Conservation (phyloP, 208 protist species). For the Porcisia hertigi region DNA sequence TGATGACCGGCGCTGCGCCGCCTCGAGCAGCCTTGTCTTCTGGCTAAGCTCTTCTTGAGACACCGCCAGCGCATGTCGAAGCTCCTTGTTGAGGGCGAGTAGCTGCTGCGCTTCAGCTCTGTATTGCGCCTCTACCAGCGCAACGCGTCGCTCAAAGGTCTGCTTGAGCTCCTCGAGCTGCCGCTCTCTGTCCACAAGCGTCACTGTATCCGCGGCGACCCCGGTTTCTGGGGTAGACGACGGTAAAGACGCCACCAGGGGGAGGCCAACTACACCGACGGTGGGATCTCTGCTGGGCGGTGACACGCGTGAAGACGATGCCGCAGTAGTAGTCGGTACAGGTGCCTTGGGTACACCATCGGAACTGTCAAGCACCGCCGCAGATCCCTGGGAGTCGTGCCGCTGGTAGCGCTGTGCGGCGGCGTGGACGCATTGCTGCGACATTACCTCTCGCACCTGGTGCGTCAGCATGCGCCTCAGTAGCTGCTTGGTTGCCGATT, state of each 20-base stretch:
- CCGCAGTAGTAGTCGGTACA: neutral
- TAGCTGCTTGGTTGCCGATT: conserved; percentile 30
- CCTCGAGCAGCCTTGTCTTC: conserved; percentile 33
- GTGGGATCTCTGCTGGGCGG: neutral
- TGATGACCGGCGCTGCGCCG: conserved; percentile 22
- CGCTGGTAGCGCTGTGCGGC: neutral
- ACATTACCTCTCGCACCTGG: conserved; percentile 25
- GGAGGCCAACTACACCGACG: no score
- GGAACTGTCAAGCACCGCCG: no score
- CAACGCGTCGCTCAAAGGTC: conserved; percentile 49
- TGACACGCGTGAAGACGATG: neutral
- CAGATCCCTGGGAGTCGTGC: neutral
- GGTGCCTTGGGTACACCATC: neutral
- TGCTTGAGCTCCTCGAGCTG: conserved; percentile 42
- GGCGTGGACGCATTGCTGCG: conserved; percentile 16
- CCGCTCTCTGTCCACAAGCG: conserved; percentile 31
- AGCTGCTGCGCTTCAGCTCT: conserved; percentile 54
- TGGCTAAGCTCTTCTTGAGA: conserved; percentile 56
- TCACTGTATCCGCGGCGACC: conserved; percentile 8
- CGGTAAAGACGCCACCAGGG: neutral
- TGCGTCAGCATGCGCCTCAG: conserved; percentile 24
- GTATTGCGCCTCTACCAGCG: conserved; percentile 43
- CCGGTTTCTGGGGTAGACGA: neutral
- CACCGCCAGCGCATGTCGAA: conserved; percentile 52
- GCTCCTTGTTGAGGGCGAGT: conserved; percentile 58